Evolutionary conservation across 441 rosid species (phyloP).

Genomic region (Adansonia gregorii): DNA sequence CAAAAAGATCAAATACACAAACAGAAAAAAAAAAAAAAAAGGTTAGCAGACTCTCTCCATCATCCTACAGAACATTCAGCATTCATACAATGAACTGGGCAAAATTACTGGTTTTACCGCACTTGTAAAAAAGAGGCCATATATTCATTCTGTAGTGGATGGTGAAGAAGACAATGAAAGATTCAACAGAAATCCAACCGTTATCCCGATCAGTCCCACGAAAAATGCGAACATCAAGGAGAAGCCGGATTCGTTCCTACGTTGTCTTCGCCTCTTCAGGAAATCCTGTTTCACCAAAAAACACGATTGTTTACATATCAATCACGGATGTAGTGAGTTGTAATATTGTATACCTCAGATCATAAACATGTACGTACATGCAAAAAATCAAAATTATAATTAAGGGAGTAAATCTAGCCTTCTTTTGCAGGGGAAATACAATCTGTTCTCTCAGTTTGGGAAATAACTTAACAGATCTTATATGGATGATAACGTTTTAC

Average conservation of each 20-base stretch:
- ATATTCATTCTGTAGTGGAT: conserved; percentile 1
- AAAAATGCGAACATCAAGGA: conserved; percentile 76
- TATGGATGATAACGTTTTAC: background rate
- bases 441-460: background rate
- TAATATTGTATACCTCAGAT: background rate
- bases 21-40: conserved; percentile 28
- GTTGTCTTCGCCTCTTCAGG: conserved; percentile 67
- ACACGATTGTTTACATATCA: background rate
- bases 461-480: background rate
- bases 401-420: background rate
- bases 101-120: conserved; percentile 11
- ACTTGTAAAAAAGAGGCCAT: background rate
- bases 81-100: conserved; percentile 37
- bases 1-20: conserved; percentile 40
- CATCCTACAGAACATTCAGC: conserved; percentile 32
- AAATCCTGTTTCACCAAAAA: conserved; percentile 53
- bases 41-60: conserved; percentile 32
- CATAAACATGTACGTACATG: background rate
- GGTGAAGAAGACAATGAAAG: conserved; percentile 61
- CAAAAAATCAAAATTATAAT: background rate
- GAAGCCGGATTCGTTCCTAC: conserved; percentile 62
- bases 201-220: conserved; percentile 79
- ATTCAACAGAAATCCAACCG: conserved; percentile 79
- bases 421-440: background rate
- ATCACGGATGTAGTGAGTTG: background rate